phyloP scores from a whole-genome alignment of 768 basidiomycete species.

The Daedalea quercina region DNA sequence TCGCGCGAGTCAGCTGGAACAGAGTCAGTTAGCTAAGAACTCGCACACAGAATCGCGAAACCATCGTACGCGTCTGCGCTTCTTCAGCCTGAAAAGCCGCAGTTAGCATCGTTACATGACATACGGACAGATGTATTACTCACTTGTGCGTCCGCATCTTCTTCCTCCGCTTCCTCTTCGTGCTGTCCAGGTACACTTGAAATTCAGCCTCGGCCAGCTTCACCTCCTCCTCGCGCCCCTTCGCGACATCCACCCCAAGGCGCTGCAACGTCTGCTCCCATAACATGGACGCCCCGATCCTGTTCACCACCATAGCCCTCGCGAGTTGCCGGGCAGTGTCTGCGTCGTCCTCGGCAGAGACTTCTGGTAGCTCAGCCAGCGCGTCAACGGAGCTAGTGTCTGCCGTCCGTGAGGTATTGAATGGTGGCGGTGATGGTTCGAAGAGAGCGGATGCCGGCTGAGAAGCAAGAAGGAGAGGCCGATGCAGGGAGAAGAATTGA shows the following conservation, averaged over 20 bases:
- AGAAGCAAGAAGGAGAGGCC: constrained; percentile 66
- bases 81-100: constrained; percentile 59
- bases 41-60: neutral
- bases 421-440: constrained; percentile 19
- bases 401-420: constrained; percentile 9
- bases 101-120: constrained; percentile 6
- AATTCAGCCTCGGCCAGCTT: constrained; percentile 55
- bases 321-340: constrained; percentile 78
- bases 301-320: constrained; percentile 61
- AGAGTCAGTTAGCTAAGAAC: neutral
- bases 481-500: constrained; percentile 79
- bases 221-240: constrained; percentile 43
- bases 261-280: constrained; percentile 66
- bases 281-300: constrained; percentile 50
- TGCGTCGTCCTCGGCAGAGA: constrained; percentile 65
- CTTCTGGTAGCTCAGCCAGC: constrained; percentile 39
- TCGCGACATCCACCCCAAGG: constrained; percentile 57
- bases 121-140: constrained; percentile 25
- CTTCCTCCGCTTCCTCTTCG: constrained; percentile 78
- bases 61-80: constrained; percentile 71
- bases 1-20: neutral
- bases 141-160: constrained; percentile 99
- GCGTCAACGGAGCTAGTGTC: constrained; percentile 18
- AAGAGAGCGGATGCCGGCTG: constrained; percentile 55
- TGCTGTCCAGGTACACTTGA: constrained; percentile 69